Evolutionary conservation across 225 moss, liverwort and hornwort genomes (phyloP), one percentile per base, ranked within the genome.

Genomic region (Polytrichum commune): DNA sequence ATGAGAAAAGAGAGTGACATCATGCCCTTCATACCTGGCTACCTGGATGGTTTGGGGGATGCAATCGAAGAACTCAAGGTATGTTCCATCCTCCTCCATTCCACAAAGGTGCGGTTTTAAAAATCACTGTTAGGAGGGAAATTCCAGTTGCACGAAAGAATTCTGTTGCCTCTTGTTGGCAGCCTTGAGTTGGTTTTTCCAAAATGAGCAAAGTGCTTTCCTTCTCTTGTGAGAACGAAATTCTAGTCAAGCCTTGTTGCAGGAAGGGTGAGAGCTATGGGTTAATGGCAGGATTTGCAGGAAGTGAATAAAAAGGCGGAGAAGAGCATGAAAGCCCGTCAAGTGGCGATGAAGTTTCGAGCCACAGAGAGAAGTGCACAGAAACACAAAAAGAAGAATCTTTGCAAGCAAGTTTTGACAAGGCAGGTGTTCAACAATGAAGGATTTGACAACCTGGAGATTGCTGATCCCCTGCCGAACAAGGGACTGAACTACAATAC

Each of bases 1-100:
- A 67, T 87, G n/a, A 20, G 32, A 18, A 79, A 70, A 68, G 80
- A 77, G 35, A 65, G 57, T 58, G 63, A 65, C 71, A 64, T 80
- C 28, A 73, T 66, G 79, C 82, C 66, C n/a, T 29, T 82, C 30
- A 68, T 82, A 58, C 79, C 79, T 18, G 80, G 67, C 58, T 84
- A 84, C 55, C 6, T 88, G 19, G 62, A 85, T 60, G 79, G 73
- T 70, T 54, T 88, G 29, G 53, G 82, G 75, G 78, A 82, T 70
- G 62, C 69, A 38, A 80, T 75, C 60, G 58, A 74, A 53, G 30
- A 67, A 65, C 29, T 77, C 60, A 73, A 79, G 87, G 87, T 88
- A 73, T 35, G 76, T 72, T 63, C 73, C 27, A 33, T 65, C 64
- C 24, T 28, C 76, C 35, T 56, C 26, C 60, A 69, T 29, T 66